These are phyloP conservation scores for Chlorella ohadii DNA, from an alignment of 139 green algal genomes.

Conservation along the genomic window DNA sequence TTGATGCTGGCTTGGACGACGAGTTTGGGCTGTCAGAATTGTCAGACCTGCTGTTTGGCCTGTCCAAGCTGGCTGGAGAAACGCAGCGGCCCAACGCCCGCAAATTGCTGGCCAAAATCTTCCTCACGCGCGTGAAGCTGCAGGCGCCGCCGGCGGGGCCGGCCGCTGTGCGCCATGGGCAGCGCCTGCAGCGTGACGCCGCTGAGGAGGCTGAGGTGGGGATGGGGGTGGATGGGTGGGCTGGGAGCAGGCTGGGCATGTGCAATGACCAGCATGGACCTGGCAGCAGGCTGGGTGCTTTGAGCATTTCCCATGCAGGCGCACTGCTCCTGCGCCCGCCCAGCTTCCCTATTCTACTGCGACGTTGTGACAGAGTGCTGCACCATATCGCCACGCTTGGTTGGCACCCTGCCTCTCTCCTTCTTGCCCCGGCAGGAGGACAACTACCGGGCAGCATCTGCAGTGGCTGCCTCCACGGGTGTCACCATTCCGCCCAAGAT, in stretches of 20 bases:
- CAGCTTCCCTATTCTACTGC: too few relatives aligned
- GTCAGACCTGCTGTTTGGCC: conserved; percentile 16
- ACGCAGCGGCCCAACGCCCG: conserved; percentile 16
- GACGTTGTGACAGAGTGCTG: too few relatives aligned
- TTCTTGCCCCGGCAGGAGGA: background rate
- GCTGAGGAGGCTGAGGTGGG: background rate
- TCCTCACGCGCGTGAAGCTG: conserved; percentile 52
- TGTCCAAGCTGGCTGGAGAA: conserved; percentile 28
- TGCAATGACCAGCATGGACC: too few relatives aligned
- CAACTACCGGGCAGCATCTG: conserved; percentile 34
- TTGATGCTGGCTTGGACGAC: conserved; percentile 17
- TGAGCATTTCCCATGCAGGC: too few relatives aligned
- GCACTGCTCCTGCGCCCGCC: too few relatives aligned
- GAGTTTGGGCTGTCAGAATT: conserved; percentile 36
- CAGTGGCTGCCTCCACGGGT: conserved; percentile 32
- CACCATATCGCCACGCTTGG: too few relatives aligned
- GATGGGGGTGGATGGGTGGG: background rate
- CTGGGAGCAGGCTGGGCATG: background rate
- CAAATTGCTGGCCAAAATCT: conserved; percentile 48
- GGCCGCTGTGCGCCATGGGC: conserved; percentile 25
- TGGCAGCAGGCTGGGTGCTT: too few relatives aligned
- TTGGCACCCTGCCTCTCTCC: too few relatives aligned
- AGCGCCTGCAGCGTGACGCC: conserved; percentile 40
- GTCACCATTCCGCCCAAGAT: conserved; percentile 26
- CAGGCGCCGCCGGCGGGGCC: conserved; percentile 38